Percentiles rank a stretch among this genome's conserved stretches.
phyloP scores from a whole-genome alignment of 768 basidiomycete species.

The Tulasnella sp. region DNA sequence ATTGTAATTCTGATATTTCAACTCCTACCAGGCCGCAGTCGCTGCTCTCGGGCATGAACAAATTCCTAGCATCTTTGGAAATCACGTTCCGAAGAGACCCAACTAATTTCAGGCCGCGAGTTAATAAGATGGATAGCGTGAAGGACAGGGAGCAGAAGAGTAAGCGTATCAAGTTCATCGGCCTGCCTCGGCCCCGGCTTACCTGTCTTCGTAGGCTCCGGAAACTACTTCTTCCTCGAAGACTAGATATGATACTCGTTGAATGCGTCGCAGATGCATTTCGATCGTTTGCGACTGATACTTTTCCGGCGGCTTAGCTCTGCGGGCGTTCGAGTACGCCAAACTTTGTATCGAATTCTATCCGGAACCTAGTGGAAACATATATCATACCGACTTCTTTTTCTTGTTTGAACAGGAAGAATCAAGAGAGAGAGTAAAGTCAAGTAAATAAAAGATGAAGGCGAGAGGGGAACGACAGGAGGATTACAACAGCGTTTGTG shows the following conservation, averaged over 20 bases:
- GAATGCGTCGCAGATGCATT: background rate
- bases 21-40: constrained; percentile 67
- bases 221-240: constrained; percentile 91
- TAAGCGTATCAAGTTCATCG: constrained; percentile 27
- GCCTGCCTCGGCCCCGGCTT: background rate
- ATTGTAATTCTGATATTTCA: background rate
- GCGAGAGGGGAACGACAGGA: background rate
- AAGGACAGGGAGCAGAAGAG: constrained; percentile 86
- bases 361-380: background rate
- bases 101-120: constrained; percentile 83
- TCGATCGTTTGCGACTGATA: background rate
- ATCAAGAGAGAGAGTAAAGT: background rate
- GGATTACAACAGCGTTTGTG: background rate
- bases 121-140: constrained; percentile 76
- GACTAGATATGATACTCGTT: constrained; percentile 32
- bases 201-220: constrained; percentile 43
- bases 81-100: constrained; percentile 99
- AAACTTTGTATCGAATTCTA: background rate
- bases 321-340: background rate
- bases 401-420: background rate
- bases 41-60: constrained; percentile 94
- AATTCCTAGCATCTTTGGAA: constrained; percentile 89
- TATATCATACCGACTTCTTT: background rate
- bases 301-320: background rate
- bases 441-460: background rate